Evolutionary conservation across 768 basidiomycete genomes (phyloP).

Genomic region (Lepiota venenata): DNA sequence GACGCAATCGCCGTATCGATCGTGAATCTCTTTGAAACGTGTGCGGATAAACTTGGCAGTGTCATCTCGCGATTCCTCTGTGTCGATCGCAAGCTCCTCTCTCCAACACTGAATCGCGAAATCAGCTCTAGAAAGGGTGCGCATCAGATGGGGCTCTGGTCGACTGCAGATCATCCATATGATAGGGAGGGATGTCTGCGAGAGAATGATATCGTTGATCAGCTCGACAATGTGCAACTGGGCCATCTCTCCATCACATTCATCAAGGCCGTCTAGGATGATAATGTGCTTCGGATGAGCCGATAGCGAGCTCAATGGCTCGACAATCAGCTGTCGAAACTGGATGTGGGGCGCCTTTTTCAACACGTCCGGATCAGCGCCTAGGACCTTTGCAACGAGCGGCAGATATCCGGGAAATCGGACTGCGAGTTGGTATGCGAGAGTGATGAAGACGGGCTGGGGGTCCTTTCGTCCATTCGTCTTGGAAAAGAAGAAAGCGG

Average conservation of each 20-base stretch:
- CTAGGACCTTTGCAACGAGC: not conserved
- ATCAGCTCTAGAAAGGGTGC: not conserved
- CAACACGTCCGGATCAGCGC: not conserved
- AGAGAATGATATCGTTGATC: not conserved
- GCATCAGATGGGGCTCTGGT: slow-evolving; percentile 8
- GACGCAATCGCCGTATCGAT: too few species aligned
- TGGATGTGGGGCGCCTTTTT: not conserved
- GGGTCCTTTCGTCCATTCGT: not conserved
- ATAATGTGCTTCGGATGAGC: not conserved
- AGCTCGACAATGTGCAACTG: slow-evolving; percentile 7
- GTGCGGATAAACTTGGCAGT: not conserved
- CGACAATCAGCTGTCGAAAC: not conserved
- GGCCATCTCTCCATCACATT: slow-evolving; percentile 8
- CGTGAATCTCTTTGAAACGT: too few species aligned
- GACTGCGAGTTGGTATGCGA: not conserved
- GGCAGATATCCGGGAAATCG: not conserved
- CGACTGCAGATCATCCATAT: slow-evolving; percentile 13
- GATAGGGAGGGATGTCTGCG: slow-evolving; percentile 1
- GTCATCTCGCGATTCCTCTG: not conserved
- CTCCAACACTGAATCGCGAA: not conserved
- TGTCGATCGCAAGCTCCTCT: not conserved
- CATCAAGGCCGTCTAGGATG: slow-evolving; percentile 14
- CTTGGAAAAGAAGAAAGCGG: not conserved
- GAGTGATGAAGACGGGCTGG: not conserved
- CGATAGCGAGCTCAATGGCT: not conserved